Percentiles rank a stretch among this genome's conserved stretches.
These are phyloP conservation scores for Linderina pennispora DNA, from an alignment of 192 early-diverging fungal genomes.

Conservation along the genomic window DNA sequence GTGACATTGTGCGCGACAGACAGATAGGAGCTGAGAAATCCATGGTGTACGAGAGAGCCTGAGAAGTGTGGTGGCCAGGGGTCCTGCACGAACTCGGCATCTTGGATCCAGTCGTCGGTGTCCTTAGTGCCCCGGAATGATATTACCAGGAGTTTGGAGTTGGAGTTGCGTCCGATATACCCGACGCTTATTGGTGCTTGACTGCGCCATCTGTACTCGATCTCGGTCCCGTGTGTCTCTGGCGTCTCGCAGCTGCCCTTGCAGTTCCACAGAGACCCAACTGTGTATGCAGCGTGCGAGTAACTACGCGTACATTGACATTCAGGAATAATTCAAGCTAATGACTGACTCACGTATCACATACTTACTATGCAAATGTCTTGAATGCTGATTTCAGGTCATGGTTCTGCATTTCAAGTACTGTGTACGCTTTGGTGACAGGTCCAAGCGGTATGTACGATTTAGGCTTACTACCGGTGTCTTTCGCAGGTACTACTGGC, in stretches of 20 bases:
- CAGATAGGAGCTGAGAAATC: slow-evolving; percentile 37
- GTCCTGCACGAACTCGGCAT: slow-evolving; percentile 40
- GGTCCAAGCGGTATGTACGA: too few relatives aligned
- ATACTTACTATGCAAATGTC: slow-evolving; percentile 43
- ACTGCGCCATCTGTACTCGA: slow-evolving; percentile 41
- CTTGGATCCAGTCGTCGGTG: slow-evolving; percentile 34
- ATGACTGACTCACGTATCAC: neutral
- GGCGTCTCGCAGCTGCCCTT: slow-evolving; percentile 12
- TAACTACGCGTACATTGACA: slow-evolving; percentile 15
- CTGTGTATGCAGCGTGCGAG: slow-evolving; percentile 23
- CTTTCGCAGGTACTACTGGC: too few relatives aligned
- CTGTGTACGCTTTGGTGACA: too few relatives aligned
- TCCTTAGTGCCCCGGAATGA: slow-evolving; percentile 34
- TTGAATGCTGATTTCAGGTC: slow-evolving; percentile 43
- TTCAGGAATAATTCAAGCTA: neutral
- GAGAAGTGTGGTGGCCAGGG: slow-evolving; percentile 36
- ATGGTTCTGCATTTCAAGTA: too few relatives aligned
- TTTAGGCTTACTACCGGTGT: too few relatives aligned
- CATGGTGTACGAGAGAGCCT: slow-evolving; percentile 44
- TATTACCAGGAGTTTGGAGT: slow-evolving; percentile 22
- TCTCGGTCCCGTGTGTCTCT: slow-evolving; percentile 19
- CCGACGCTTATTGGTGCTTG: slow-evolving; percentile 28
- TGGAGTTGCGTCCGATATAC: slow-evolving; percentile 29
- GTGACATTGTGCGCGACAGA: slow-evolving; percentile 24
- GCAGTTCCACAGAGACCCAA: slow-evolving; percentile 23